Base-by-base conservation (phyloP, 2,329 filamentous ascomycete species). In the Simplicillium sp. region DNA sequence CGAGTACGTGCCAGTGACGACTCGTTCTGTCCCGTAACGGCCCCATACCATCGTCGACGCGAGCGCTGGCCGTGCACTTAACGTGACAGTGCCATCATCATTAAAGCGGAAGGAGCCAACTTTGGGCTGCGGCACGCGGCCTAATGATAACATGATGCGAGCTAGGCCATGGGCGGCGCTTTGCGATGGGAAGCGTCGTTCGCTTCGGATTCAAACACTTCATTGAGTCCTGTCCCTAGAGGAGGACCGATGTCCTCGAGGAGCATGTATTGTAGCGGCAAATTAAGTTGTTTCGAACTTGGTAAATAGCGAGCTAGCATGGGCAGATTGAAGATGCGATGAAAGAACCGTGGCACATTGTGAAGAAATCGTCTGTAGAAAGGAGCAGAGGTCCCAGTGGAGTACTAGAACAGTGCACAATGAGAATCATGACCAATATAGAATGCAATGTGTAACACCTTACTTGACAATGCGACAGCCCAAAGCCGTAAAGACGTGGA, bases 41-140 rank as follows among this genome's bases (percentile, higher is more conserved):
- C n/a, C 29, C 37, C 43, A 47, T 59, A 51, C 16, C 7, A 58
- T 45, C 7, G 57, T 51, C n/a, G 52, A 42, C 12, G 51, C 38
- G 25, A 44, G 44, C 43, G 55, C 47, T n/a, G 54, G 56, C 37
- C 55, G 52, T 41, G 56, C 57, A 32, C 51, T 48, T 37, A 58
- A 45, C 17, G 49, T 45, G 13, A 60, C 45, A 6, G 50, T 57
- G 20, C 54, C 52, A 11, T 42, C 35, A 43, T 59, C 43, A 41
- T 44, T 36, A 46, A 56, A 52, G 0, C 39, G 34, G 31, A 50
- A 52, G 9, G 51, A 44, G 7, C 43, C 54, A 25, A 56, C 54
- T 3, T 46, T 45, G 3, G 48, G 46, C 38, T 47, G 51, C n/a
- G 51, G 51, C 7, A 55, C 16, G 14, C 49, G 48, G 1, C 53